Conservation (phyloP, 495 filamentous ascomycete genomes). For the Trichoderma parareesei region DNA sequence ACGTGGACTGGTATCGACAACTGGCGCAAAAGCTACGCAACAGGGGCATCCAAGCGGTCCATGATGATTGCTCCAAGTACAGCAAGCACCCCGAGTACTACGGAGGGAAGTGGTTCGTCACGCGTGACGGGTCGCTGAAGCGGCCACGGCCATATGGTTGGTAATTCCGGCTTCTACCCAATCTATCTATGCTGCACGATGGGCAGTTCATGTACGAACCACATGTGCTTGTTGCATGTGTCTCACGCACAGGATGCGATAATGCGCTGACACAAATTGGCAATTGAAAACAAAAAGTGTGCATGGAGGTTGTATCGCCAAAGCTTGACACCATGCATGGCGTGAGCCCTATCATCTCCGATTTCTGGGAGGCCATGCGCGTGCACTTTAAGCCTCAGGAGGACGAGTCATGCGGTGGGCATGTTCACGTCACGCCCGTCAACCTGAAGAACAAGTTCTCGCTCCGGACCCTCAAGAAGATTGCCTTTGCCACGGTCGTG, state of each 20-base stretch:
- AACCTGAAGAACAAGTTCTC: constrained; percentile 14
- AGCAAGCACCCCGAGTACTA: constrained; percentile 17
- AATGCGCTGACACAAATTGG: constrained; percentile 11
- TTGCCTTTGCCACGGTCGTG: constrained; percentile 17
- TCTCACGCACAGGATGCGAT: not conserved
- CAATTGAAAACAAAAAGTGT: constrained; percentile 12
- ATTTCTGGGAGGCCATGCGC: constrained; percentile 18
- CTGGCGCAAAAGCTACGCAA: constrained; percentile 15
- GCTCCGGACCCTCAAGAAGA: constrained; percentile 15
- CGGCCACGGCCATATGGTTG: constrained; percentile 12
- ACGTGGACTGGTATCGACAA: constrained; percentile 16
- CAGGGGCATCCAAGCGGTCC: constrained; percentile 11
- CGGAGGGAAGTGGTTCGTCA: constrained; percentile 15
- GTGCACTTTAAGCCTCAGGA: constrained; percentile 17
- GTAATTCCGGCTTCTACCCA: not conserved
- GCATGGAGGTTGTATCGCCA: constrained; percentile 20
- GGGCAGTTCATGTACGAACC: not conserved
- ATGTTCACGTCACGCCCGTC: constrained; percentile 17
- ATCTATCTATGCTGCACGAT: not conserved
- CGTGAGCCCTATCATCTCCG: constrained; percentile 14
- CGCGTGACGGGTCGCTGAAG: constrained; percentile 13
- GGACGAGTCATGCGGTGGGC: constrained; percentile 16
- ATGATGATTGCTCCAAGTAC: constrained; percentile 13
- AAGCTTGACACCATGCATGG: constrained; percentile 13
- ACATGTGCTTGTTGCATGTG: not conserved